A percentile compares a stretch with the other conserved stretches of the same genome.
phyloP scores from a whole-genome alignment of 306 rosid genomes.

The Cercis canadensis region DNA sequence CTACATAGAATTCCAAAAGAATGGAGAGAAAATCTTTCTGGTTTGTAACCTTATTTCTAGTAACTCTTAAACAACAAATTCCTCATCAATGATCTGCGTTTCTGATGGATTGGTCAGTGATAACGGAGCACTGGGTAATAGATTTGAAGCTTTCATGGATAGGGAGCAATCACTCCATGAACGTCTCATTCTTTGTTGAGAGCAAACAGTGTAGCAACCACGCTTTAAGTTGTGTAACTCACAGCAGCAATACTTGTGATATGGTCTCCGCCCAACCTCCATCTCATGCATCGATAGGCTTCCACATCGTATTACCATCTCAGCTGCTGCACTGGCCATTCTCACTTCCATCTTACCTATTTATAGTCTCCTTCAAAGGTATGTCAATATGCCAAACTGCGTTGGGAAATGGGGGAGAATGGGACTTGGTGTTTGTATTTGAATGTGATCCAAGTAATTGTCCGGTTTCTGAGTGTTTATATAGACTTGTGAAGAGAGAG shows the following conservation, averaged over 20 bases:
- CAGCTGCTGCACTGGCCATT: conserved; percentile 35
- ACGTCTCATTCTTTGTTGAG: conserved; percentile 22
- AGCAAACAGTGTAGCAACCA: neutral
- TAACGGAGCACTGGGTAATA: neutral
- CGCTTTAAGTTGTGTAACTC: conserved; percentile 44
- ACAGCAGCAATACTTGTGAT: conserved; percentile 63
- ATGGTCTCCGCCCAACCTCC: conserved; percentile 57
- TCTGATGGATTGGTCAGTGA: neutral
- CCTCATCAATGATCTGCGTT: neutral
- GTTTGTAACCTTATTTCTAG: neutral
- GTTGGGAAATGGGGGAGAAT: neutral
- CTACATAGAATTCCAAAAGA: neutral
- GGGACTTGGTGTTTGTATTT: too few species aligned
- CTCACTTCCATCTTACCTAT: neutral
- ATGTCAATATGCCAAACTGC: too few species aligned
- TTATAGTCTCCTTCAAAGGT: neutral
- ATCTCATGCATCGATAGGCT: conserved; percentile 43
- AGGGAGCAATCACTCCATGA: conserved; percentile 18
- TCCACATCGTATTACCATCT: conserved; percentile 40
- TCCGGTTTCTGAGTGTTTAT: neutral
- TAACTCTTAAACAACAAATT: neutral
- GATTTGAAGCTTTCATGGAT: conserved; percentile 19
- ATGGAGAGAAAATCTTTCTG: too few species aligned
- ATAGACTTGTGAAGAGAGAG: neutral
- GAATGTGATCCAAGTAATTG: neutral